Evolutionary conservation across 805 yeast species (phyloP).

Genomic region (Nakazawaea wyomingensis): DNA sequence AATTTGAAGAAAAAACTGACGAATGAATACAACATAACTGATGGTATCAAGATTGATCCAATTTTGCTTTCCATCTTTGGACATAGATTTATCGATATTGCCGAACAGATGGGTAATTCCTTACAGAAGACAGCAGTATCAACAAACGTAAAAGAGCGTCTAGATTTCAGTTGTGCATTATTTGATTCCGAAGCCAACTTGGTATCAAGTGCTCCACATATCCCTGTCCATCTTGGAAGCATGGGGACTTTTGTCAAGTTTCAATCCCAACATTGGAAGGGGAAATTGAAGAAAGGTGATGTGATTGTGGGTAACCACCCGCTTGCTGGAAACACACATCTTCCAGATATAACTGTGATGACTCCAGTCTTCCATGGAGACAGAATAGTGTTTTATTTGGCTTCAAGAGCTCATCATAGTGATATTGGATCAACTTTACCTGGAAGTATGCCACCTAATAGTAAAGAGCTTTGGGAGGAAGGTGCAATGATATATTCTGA

Average conservation of each 20-base stretch:
- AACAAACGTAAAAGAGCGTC: slow-evolving; percentile 77
- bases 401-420: slow-evolving; percentile 94
- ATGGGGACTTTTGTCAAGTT: slow-evolving; percentile 75
- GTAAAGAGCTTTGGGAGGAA: slow-evolving; percentile 80
- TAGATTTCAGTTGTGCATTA: slow-evolving; percentile 81
- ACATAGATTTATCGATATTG: slow-evolving; percentile 84
- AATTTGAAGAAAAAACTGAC: slow-evolving; percentile 13
- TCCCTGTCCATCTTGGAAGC: slow-evolving; percentile 83
- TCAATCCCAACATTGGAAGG: slow-evolving; percentile 63
- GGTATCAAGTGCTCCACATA: slow-evolving; percentile 85
- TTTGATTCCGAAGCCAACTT: slow-evolving; percentile 73
- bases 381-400: slow-evolving; percentile 75
- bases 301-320: slow-evolving; percentile 79
- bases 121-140: slow-evolving; percentile 76
- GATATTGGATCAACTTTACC: slow-evolving; percentile 92
- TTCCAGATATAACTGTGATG: slow-evolving; percentile 88
- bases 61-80: slow-evolving; percentile 71
- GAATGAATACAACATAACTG: slow-evolving; percentile 18
- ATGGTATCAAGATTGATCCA: slow-evolving; percentile 48
- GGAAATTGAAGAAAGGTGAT: slow-evolving; percentile 64
- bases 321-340: slow-evolving; percentile 78
- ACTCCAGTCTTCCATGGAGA: slow-evolving; percentile 77
- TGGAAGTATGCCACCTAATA: slow-evolving; percentile 93
- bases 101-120: slow-evolving; percentile 84
- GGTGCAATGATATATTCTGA: slow-evolving; percentile 86